Evolutionary conservation across 768 basidiomycete genomes (phyloP), one percentile per base, ranked within the genome.

Genomic region (Suillus lakei): DNA sequence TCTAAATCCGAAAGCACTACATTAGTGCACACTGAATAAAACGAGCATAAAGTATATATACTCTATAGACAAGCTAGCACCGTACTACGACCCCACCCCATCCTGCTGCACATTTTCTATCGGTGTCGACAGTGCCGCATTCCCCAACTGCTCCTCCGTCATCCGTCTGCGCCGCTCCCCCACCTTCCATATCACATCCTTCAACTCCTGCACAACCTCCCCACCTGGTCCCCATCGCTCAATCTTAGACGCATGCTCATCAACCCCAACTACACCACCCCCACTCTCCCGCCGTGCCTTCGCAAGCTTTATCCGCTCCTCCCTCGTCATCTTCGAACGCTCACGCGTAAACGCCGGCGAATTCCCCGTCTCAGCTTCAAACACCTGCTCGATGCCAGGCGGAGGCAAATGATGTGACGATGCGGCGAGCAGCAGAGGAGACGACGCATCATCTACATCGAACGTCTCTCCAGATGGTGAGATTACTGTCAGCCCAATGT

Each of bases 171-270:
- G 81, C 71, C 83, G 82, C 77, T 93, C 90, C 38, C 91, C 85
- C 10, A 94, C 92, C 74, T 92, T 90, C 91, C 90, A 92, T 36
- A 94, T 94, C 13, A 94, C 92, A 69, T 93, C 92, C 74, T 91
- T 92, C 67, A 94, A 79, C 74, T 94, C 92, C 73, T 92, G 88
- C 6, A 94, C 91, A 41, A 94, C 91, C 66, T 93, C 92, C 1
- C 88, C 89, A 5, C 87, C 86, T 8, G 90, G 91, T 0, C 90
- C 91, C 89, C 89, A 89, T 64, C 80, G 79, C 75, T 85, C 88
- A 65, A 65, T 70, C 67, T 53, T 70, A 58, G 61, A 71, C 39
- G 41, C 68, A 55, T 32, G 77, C 63, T 43, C 76, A 36, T 23
- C 75, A 9, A 8, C 18, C 28, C 78, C 63, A 6, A 74, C 72